These are phyloP conservation scores for Hirsutella thompsonii DNA, from an alignment of 2,329 filamentous ascomycete genomes.

Conservation along the genomic window DNA sequence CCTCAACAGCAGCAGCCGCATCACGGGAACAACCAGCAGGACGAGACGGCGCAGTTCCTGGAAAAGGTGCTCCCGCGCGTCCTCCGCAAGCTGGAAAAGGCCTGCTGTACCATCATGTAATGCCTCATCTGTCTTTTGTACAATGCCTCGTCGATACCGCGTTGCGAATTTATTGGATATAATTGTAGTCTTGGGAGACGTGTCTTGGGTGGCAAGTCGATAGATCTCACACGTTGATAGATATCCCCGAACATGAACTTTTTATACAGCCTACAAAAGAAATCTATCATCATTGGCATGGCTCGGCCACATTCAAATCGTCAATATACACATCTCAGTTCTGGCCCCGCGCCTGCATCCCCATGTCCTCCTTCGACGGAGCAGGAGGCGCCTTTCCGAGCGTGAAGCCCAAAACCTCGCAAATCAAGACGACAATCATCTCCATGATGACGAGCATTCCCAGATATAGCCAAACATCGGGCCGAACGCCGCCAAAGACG, in stretches of 20 bases:
- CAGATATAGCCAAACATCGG: constrained; percentile 17
- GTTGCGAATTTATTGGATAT: no score
- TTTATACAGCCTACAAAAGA: no score
- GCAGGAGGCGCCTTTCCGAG: constrained; percentile 10
- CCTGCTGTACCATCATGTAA: constrained; percentile 66
- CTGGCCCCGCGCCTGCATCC: constrained; percentile 2
- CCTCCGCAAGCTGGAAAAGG: constrained; percentile 51
- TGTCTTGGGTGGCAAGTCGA: no score
- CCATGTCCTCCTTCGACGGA: constrained; percentile 5
- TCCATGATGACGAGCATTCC: constrained; percentile 20
- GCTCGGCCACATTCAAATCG: no score
- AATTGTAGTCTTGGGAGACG: no score
- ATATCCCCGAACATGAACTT: no score
- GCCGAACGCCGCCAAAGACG: constrained; percentile 14
- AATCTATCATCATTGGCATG: no score
- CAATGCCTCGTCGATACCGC: no score
- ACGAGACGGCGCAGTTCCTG: constrained; percentile 46
- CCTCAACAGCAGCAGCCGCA: constrained; percentile 16
- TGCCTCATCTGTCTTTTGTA: no score
- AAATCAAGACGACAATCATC: constrained; percentile 17
- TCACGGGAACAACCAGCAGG: constrained; percentile 29
- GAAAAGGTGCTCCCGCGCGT: constrained; percentile 48
- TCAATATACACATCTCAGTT: no score
- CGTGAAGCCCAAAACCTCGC: constrained; percentile 16
- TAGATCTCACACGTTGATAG: no score